Evolutionary conservation across 495 filamentous ascomycete genomes (phyloP), one percentile per base, ranked within the genome.

Genomic region (Neurospora sp.): DNA sequence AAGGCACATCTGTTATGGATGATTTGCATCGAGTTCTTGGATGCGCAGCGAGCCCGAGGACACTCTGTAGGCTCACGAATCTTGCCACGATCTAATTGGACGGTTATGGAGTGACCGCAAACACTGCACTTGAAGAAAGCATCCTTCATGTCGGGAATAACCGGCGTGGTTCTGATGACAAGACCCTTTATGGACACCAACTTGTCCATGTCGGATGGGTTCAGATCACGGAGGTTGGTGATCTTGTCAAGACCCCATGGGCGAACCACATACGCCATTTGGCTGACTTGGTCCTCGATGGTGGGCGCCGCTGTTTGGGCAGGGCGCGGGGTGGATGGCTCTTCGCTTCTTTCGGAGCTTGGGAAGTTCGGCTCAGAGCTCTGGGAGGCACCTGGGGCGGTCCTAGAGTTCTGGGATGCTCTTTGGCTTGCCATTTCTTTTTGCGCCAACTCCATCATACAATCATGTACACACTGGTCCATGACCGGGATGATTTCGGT

Each of bases 71-170:
- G 96, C 80, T 99, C 96, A 68, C 93, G 90, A 74, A 99, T 99
- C 82, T 94, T 94, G 76, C 96, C 96, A 78, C 96, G 91, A 79
- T 99, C 96, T 76, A 99, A 90, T 69, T 93, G 90, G 68, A 98
- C 93, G 74, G 91, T 92, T 41, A 96, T 88, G 7, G 93, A 94
- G 81, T 97, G 94, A 73, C 93, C 92, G 79, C 96, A 99, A 42
- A 93, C 89, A 74, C 92, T 91, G 81, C 96, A 99, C 75, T 92
- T 90, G 89, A 99, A 99, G 84, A 97, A 98, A 0, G 93, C 93
- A 42, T 84, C 78, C 76, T 96, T 97, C 96, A 98, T 98, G 77
- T 99, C 96, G 3, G 96, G 96, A 74, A 99, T 98, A 72, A 98
- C 90, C 5, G 96, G 93, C 2, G 96, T 98, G 17, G 97, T 91